phyloP scores from a whole-genome alignment of 2,329 filamentous ascomycete species.

The Myotisia sp. region DNA sequence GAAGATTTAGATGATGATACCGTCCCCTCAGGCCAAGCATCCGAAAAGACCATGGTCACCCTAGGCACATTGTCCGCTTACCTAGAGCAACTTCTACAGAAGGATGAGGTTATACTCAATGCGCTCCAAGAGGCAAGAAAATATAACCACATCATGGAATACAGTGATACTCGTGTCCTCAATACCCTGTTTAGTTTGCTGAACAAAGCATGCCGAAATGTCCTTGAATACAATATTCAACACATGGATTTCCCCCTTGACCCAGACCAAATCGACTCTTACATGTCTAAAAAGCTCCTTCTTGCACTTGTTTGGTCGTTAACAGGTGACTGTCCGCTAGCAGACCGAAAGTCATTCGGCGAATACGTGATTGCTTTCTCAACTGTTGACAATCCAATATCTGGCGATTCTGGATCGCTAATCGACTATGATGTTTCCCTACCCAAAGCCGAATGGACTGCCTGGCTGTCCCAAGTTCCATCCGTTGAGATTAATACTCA shows the following conservation, averaged over 20 bases:
- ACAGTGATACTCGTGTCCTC: conserved; percentile 76
- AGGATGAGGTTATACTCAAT: conserved; percentile 66
- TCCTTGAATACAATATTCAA: conserved; percentile 90
- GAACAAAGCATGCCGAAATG: conserved; percentile 81
- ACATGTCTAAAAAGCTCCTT: conserved; percentile 83
- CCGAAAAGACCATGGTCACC: conserved; percentile 62
- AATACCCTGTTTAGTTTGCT: conserved; percentile 89
- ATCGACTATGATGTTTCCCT: conserved; percentile 91
- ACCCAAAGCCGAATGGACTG: conserved; percentile 74
- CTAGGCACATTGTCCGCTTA: conserved; percentile 70
- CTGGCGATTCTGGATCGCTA: conserved; percentile 66
- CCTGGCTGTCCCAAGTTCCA: conserved; percentile 91
- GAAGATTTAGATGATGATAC: conserved; percentile 93
- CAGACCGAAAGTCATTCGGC: conserved; percentile 77
- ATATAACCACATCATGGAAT: conserved; percentile 97
- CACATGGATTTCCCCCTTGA: conserved; percentile 90
- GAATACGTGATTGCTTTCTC: conserved; percentile 70
- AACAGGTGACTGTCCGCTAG: conserved; percentile 82
- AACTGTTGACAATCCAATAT: conserved; percentile 68
- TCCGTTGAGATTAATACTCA: conserved; percentile 95
- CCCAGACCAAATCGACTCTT: conserved; percentile 75
- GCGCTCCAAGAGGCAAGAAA: conserved; percentile 60
- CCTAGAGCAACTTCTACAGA: conserved; percentile 58
- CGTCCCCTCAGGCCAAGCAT: conserved; percentile 57
- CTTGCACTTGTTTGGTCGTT: conserved; percentile 90